Percentiles rank a stretch among this genome's conserved stretches.
Conservation (phyloP, 2,329 filamentous ascomycete species). For the Cladophialophora yegresii region DNA sequence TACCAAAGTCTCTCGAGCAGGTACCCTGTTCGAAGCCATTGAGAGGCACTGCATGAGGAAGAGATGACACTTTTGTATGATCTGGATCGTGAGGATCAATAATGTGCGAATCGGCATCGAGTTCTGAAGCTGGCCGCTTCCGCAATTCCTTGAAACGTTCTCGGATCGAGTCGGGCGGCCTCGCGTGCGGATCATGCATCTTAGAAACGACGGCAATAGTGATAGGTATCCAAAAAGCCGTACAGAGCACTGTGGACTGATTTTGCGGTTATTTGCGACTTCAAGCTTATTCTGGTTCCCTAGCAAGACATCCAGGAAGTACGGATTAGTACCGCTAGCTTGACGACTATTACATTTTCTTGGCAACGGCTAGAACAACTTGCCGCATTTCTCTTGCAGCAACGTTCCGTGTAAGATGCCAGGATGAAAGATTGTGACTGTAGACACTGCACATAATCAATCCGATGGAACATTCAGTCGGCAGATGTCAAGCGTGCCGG, state of each 20-base stretch:
- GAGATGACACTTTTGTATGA: constrained; percentile 4
- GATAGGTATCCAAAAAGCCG: too few relatives aligned
- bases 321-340: too few relatives aligned
- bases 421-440: too few relatives aligned
- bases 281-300: too few relatives aligned
- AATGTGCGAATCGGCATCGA: constrained; percentile 54
- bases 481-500: too few relatives aligned
- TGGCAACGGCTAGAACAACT: background rate
- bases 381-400: too few relatives aligned
- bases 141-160: constrained; percentile 74
- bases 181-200: constrained; percentile 68
- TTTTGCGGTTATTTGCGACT: too few relatives aligned
- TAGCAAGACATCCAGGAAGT: too few relatives aligned
- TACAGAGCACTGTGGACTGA: too few relatives aligned
- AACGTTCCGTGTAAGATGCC: too few relatives aligned
- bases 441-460: too few relatives aligned
- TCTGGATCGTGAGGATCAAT: constrained; percentile 54
- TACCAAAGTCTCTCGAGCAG: background rate
- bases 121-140: constrained; percentile 43
- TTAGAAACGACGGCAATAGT: background rate
- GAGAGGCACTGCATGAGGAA: background rate
- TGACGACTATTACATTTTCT: background rate
- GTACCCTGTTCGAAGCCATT: background rate
- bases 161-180: constrained; percentile 70
- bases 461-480: too few relatives aligned